These are phyloP conservation scores for Cyclotella baltica DNA, from an alignment of 108 stramenopile species.

Conservation along the genomic window DNA sequence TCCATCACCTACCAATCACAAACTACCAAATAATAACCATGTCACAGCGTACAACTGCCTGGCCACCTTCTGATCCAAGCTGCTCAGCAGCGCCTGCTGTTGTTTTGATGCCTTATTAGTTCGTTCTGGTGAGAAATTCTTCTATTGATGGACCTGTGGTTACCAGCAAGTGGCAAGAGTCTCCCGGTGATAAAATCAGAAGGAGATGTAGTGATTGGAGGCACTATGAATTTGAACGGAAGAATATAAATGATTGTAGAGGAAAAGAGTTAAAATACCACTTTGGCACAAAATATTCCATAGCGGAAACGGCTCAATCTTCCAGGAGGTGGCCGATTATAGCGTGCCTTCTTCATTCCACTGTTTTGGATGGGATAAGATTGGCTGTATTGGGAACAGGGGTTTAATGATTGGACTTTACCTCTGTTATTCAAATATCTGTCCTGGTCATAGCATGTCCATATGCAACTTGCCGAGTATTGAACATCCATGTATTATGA, in stretches of 20 bases:
- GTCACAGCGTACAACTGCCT: too few relatives aligned
- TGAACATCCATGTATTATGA: constrained; percentile 82
- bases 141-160: constrained; percentile 89
- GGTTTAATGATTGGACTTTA: constrained; percentile 72
- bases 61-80: too few relatives aligned
- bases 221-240: constrained; percentile 67
- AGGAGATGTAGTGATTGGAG: constrained; percentile 70
- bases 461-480: constrained; percentile 86
- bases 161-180: constrained; percentile 85
- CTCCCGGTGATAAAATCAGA: constrained; percentile 63
- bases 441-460: constrained; percentile 93
- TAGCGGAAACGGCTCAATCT: constrained; percentile 87
- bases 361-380: constrained; percentile 44
- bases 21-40: too few relatives aligned
- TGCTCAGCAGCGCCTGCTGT: too few relatives aligned
- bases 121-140: constrained; percentile 69
- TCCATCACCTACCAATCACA: too few relatives aligned
- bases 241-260: constrained; percentile 58
- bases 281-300: constrained; percentile 76
- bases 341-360: constrained; percentile 53
- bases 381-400: constrained; percentile 58
- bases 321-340: constrained; percentile 79
- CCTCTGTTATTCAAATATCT: constrained; percentile 81
- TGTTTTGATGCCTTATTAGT: constrained; percentile 81
- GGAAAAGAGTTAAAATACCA: constrained; percentile 61